These are phyloP conservation scores for Podaxis rugospora DNA, from an alignment of 768 basidiomycete genomes.

Conservation along the genomic window DNA sequence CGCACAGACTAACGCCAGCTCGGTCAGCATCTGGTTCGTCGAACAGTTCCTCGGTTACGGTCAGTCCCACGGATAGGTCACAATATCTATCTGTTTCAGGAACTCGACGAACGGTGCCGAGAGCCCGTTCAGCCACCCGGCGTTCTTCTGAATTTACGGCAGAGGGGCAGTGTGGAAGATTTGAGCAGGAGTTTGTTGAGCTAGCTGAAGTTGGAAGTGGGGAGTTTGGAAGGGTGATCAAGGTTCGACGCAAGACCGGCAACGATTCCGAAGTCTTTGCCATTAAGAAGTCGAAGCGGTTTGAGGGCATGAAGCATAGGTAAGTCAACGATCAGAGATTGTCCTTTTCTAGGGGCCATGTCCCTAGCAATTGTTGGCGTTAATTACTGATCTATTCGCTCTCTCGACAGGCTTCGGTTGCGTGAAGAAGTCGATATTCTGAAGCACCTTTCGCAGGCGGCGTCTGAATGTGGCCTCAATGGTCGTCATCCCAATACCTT, in stretches of 20 bases:
- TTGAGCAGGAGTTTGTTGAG: conserved; percentile 78
- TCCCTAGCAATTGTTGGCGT: conserved; percentile 11
- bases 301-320: conserved; percentile 90
- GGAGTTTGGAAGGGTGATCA: conserved; percentile 91
- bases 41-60: conserved; percentile 39
- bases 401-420: conserved; percentile 61
- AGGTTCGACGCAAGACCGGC: conserved; percentile 65
- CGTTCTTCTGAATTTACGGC: conserved; percentile 35
- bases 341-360: conserved; percentile 14
- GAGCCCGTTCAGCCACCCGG: conserved; percentile 19
- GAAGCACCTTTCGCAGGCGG: conserved; percentile 56
- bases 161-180: conserved; percentile 57
- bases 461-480: conserved; percentile 33
- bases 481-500: conserved; percentile 76
- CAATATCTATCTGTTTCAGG: conserved; percentile 20
- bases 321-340: conserved; percentile 32
- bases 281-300: conserved; percentile 91
- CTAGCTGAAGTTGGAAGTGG: conserved; percentile 84
- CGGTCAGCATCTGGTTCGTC: conserved; percentile 60
- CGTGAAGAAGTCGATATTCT: conserved; percentile 94
- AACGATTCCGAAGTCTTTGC: conserved; percentile 61
- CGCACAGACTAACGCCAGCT: conserved; percentile 15
- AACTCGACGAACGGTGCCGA: conserved; percentile 20
- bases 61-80: conserved; percentile 40
- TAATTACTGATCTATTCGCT: conserved; percentile 11